Evolutionary conservation across 2,329 filamentous ascomycete species (phyloP).

Genomic region (Zopfia rhizophila): DNA sequence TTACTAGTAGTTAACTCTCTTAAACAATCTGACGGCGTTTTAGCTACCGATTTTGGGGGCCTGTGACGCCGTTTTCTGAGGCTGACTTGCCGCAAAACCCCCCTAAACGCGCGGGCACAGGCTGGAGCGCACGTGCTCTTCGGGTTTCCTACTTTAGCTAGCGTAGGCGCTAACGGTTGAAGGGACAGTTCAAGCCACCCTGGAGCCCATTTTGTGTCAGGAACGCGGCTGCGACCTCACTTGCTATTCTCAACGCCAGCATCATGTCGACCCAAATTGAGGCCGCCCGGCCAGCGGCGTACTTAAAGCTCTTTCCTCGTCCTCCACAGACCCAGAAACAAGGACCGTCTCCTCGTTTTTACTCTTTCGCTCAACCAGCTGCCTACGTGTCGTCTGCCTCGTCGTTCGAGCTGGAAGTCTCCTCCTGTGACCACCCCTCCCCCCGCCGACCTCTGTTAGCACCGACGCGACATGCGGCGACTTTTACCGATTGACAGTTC

Average conservation of each 20-base stretch:
- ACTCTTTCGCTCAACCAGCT: conserved; percentile 3
- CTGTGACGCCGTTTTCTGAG: conserved; percentile 23
- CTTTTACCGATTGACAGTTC: conserved; percentile 18
- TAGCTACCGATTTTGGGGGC: conserved; percentile 22
- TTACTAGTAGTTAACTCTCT: too few relatives aligned
- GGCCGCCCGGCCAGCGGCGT: conserved; percentile 10
- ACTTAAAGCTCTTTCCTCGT: conserved; percentile 20
- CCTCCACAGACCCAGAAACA: conserved; percentile 13
- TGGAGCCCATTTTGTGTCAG: not conserved
- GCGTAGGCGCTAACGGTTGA: conserved; percentile 17
- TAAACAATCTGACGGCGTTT: conserved; percentile 29
- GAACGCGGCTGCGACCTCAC: not conserved
- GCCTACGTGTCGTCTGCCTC: conserved; percentile 17
- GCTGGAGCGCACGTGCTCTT: conserved; percentile 18
- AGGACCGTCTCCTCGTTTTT: conserved; percentile 13
- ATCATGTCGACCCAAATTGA: conserved; percentile 14
- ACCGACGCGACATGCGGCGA: conserved; percentile 15
- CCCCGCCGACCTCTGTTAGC: conserved; percentile 8
- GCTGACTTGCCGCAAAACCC: conserved; percentile 31
- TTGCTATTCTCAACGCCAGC: conserved; percentile 5
- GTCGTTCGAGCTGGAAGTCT: too few relatives aligned
- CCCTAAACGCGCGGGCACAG: conserved; percentile 15
- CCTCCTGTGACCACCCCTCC: too few relatives aligned
- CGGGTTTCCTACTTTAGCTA: conserved; percentile 27
- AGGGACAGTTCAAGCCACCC: conserved; percentile 9